These are phyloP conservation scores for Xanthoceras sorbifolium DNA, from an alignment of 345 rosid species.

Conservation along the genomic window DNA sequence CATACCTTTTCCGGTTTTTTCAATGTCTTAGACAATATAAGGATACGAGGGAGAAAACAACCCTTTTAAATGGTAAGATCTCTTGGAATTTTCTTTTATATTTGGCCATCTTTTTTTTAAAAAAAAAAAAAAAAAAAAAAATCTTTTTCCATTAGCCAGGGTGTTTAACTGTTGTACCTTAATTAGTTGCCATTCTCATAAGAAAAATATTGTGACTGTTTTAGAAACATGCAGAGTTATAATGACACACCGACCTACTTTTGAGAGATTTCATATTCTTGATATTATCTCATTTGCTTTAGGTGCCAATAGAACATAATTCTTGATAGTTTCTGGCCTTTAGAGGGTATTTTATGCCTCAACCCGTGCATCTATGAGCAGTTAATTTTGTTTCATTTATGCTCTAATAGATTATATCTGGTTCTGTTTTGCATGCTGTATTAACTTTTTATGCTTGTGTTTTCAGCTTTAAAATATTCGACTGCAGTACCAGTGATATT, in stretches of 20 bases:
- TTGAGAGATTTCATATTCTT: not conserved
- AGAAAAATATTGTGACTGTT: not conserved
- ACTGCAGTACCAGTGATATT: conserved; percentile 95
- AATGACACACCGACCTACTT: not conserved
- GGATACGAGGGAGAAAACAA: conserved; percentile 74
- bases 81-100: not conserved
- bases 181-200: not conserved
- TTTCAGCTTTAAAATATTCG: conserved; percentile 86
- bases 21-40: conserved; percentile 94
- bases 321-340: not conserved
- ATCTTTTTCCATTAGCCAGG: not conserved
- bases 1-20: conserved; percentile 82
- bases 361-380: not conserved
- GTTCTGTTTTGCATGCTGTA: not conserved
- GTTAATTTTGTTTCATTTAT: conserved; percentile 1
- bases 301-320: not conserved
- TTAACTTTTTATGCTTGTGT: conserved; percentile 34
- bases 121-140: too few relatives aligned
- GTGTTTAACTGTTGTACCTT: not conserved
- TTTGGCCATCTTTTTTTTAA: not conserved
- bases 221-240: not conserved
- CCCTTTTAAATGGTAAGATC: conserved; percentile 74
- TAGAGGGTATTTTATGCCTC: too few relatives aligned
- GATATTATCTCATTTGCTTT: not conserved
- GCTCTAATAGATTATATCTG: not conserved